phyloP scores from a whole-genome alignment of 1,284 basidiomycete genomes.

The Trichosporon sp. region DNA sequence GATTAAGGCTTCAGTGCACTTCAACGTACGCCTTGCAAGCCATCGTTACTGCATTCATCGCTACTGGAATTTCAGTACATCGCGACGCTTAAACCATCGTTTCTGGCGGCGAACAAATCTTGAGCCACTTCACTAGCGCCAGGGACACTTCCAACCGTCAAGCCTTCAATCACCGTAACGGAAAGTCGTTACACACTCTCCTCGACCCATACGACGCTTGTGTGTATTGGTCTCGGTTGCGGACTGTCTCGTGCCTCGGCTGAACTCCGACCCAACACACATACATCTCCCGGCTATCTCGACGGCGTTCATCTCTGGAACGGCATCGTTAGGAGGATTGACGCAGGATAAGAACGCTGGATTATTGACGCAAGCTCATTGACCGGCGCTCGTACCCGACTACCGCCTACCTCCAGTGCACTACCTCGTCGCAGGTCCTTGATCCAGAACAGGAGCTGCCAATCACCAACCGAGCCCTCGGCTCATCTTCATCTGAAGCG shows the following conservation, averaged over 20 bases:
- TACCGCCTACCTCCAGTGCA: background rate
- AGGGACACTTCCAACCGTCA: background rate
- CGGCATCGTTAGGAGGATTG: background rate
- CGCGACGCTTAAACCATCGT: background rate
- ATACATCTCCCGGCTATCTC: background rate
- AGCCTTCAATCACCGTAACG: background rate
- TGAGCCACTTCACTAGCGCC: background rate
- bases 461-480: constrained; percentile 1
- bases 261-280: constrained; percentile 5
- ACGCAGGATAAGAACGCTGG: background rate
- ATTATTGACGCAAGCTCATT: background rate
- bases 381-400: background rate
- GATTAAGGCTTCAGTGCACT: constrained; percentile 1
- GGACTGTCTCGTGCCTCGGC: background rate
- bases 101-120: background rate
- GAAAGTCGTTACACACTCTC: constrained; percentile 1
- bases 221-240: background rate
- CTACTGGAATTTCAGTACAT: background rate
- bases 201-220: background rate
- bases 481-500: background rate
- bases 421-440: background rate
- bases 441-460: background rate
- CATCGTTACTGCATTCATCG: constrained; percentile 2
- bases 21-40: constrained; percentile 10
- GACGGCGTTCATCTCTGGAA: background rate